Evolutionary conservation across 192 early-diverging fungal species (phyloP).

Genomic region (Helicostylum pulchrum): DNA sequence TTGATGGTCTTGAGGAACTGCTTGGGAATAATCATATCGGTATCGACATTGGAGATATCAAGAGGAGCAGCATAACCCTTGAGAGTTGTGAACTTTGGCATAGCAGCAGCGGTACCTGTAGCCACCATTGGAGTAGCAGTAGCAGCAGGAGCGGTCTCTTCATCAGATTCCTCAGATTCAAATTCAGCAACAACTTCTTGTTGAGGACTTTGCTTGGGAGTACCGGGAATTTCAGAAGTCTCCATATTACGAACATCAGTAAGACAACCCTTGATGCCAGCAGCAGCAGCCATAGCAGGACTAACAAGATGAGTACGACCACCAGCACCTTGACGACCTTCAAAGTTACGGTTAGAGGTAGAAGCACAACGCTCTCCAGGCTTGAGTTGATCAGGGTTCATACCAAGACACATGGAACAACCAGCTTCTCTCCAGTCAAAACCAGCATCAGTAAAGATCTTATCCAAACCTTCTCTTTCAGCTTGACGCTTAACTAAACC

Average conservation of each 20-base stretch:
- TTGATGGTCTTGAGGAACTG: conserved; percentile 77
- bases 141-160: conserved; percentile 2
- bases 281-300: conserved; percentile 72
- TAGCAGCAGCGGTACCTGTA: conserved; percentile 32
- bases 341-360: conserved; percentile 75
- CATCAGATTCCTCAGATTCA: conserved; percentile 4
- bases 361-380: conserved; percentile 67
- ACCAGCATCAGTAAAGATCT: conserved; percentile 64
- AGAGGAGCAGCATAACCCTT: conserved; percentile 60
- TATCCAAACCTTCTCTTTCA: conserved; percentile 66
- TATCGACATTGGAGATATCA: conserved; percentile 61
- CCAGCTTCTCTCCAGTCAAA: conserved; percentile 73
- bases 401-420: conserved; percentile 72
- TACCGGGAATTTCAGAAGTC: conserved; percentile 38
- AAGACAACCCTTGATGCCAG: conserved; percentile 58
- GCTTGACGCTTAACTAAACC: conserved; percentile 68
- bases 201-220: conserved; percentile 8
- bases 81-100: conserved; percentile 58
- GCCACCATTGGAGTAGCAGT: conserved; percentile 8
- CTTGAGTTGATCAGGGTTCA: conserved; percentile 71
- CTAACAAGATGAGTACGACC: conserved; percentile 64
- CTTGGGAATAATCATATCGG: conserved; percentile 75
- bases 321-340: conserved; percentile 65
- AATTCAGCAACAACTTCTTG: conserved; percentile 33
- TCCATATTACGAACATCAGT: conserved; percentile 56